phyloP scores from a whole-genome alignment of 2,329 filamentous ascomycete genomes.

The Trichoderma harzianum region DNA sequence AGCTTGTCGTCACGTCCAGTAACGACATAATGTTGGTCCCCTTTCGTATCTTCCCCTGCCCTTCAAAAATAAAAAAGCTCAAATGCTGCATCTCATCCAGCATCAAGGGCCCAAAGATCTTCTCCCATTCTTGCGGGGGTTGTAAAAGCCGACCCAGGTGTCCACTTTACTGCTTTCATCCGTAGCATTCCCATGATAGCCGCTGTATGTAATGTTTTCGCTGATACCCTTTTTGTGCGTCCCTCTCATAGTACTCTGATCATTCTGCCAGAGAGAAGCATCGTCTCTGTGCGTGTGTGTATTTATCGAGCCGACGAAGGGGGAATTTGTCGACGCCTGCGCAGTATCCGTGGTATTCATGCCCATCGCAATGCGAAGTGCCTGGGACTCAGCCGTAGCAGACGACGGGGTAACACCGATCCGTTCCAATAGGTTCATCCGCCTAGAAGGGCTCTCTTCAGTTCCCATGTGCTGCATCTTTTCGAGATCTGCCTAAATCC shows the following conservation, averaged over 20 bases:
- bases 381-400: neutral
- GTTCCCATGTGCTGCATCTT: conserved; percentile 14
- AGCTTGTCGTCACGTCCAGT: neutral
- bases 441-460: conserved; percentile 19
- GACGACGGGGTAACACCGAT: conserved; percentile 11
- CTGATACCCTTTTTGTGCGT: conserved; percentile 12
- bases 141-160: conserved; percentile 20
- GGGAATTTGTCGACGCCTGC: neutral
- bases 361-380: neutral
- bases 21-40: neutral
- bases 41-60: neutral
- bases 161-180: conserved; percentile 17
- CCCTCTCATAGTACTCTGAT: neutral
- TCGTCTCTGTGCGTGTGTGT: neutral
- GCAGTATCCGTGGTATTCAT: neutral
- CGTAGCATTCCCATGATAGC: neutral
- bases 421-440: conserved; percentile 22
- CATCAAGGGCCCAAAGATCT: conserved; percentile 9
- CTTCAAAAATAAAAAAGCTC: neutral
- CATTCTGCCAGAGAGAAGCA: neutral
- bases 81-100: neutral
- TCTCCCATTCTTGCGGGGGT: conserved; percentile 4
- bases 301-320: neutral
- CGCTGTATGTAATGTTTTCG: conserved; percentile 3
- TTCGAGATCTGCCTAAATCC: conserved; percentile 31